Percentiles rank a stretch among this genome's conserved stretches.
These are phyloP conservation scores for Leucocoprinus birnbaumii DNA, from an alignment of 768 basidiomycete species.

Conservation along the genomic window DNA sequence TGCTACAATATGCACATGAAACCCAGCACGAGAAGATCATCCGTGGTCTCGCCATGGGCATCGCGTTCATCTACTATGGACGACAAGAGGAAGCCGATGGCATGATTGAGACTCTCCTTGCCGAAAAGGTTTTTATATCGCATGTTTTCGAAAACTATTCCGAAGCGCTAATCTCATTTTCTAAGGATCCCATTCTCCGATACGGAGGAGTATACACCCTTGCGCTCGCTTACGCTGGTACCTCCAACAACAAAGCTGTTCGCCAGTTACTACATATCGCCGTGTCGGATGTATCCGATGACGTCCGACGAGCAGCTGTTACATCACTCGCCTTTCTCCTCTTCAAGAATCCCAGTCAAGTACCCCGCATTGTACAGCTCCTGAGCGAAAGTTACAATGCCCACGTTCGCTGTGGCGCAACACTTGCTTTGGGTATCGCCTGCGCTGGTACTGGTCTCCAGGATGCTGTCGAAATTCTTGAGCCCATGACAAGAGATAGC, in stretches of 20 bases:
- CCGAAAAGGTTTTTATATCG: constrained; percentile 71
- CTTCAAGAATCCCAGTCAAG: constrained; percentile 95
- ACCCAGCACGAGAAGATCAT: constrained; percentile 99
- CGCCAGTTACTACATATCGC: constrained; percentile 92
- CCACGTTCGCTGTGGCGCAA: constrained; percentile 96
- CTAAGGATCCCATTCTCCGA: constrained; percentile 91
- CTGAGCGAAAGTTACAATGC: constrained; percentile 98
- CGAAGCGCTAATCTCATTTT: constrained; percentile 8
- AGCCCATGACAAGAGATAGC: constrained; percentile 97
- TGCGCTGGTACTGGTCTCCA: constrained; percentile 95
- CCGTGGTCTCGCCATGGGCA: constrained; percentile 88
- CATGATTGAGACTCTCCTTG: constrained; percentile 73
- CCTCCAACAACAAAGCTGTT: constrained; percentile 91
- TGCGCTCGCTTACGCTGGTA: constrained; percentile 95
- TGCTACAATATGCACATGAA: constrained; percentile 94
- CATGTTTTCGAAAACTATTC: neutral
- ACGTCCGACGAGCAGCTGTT: constrained; percentile 95
- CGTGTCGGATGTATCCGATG: constrained; percentile 97
- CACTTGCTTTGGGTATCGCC: constrained; percentile 92
- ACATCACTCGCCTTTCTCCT: constrained; percentile 94
- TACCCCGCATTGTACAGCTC: constrained; percentile 94
- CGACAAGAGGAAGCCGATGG: constrained; percentile 89
- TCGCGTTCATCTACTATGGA: constrained; percentile 91
- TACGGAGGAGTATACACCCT: constrained; percentile 98
- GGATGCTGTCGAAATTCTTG: constrained; percentile 95